phyloP scores from a whole-genome alignment of 148 eudicot genomes.

The Persicaria maculosa region DNA sequence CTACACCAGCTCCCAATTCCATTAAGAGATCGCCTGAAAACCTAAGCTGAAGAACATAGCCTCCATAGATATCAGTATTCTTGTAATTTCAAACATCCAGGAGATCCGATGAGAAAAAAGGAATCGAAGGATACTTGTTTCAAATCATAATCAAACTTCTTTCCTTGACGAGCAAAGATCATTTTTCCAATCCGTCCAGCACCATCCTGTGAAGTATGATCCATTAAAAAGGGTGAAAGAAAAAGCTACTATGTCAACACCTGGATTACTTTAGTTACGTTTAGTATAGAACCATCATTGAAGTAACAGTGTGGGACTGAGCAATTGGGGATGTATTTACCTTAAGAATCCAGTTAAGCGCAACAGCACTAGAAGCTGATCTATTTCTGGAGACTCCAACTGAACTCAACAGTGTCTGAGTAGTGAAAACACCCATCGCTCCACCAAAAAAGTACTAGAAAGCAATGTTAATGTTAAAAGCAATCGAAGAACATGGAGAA shows the following conservation, averaged over 20 bases:
- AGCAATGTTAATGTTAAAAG: slow-evolving; percentile 9
- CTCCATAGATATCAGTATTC: not conserved
- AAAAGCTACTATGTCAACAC: not conserved
- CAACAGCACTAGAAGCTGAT: slow-evolving; percentile 82
- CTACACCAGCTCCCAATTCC: slow-evolving; percentile 97
- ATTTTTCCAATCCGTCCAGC: slow-evolving; percentile 97
- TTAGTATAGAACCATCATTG: not conserved
- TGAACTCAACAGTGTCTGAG: slow-evolving; percentile 76
- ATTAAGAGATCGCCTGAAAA: slow-evolving; percentile 89
- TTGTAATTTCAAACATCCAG: not conserved
- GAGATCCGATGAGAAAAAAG: slow-evolving; percentile 3
- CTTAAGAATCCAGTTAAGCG: slow-evolving; percentile 98
- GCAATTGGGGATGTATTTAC: slow-evolving; percentile 27
- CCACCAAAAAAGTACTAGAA: slow-evolving; percentile 96
- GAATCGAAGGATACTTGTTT: slow-evolving; percentile 56
- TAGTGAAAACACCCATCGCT: slow-evolving; percentile 98
- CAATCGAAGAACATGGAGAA: slow-evolving; percentile 11
- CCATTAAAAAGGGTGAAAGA: not conserved
- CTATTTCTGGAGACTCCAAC: slow-evolving; percentile 73
- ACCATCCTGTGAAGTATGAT: slow-evolving; percentile 51
- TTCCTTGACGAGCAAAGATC: slow-evolving; percentile 95
- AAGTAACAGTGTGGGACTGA: not conserved
- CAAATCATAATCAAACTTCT: slow-evolving; percentile 93
- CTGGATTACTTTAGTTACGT: not conserved
- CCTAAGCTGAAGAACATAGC: slow-evolving; percentile 50